Percentiles rank a stretch among this genome's conserved stretches.
Evolutionary conservation across 1,284 basidiomycete genomes (phyloP).

Genomic region (Ustilago crameri): DNA sequence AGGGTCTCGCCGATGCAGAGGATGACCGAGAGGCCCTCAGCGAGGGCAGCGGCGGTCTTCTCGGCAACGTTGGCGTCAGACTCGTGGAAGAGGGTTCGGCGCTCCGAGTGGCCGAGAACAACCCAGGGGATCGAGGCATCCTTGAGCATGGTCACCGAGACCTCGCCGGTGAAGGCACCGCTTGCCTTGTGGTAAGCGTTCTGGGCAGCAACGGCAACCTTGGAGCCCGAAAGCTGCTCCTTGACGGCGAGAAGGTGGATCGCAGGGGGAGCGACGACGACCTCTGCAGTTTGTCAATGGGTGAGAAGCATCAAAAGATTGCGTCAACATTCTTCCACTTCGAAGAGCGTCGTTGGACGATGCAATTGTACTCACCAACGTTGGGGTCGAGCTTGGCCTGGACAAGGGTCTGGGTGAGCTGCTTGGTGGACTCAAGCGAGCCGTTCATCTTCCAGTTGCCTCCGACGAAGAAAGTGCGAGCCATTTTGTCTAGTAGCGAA

Average conservation of each 20-base stretch:
- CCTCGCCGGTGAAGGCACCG: conserved; percentile 86
- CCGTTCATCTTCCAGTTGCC: conserved; percentile 69
- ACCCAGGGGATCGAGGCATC: conserved; percentile 91
- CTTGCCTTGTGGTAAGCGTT: conserved; percentile 86
- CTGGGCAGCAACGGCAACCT: conserved; percentile 79
- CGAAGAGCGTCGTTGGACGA: too few species aligned
- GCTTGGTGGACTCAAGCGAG: conserved; percentile 62
- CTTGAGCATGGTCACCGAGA: conserved; percentile 75
- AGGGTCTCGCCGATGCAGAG: conserved; percentile 97
- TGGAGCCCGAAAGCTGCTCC: conserved; percentile 51
- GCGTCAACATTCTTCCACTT: too few species aligned
- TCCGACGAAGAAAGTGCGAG: conserved; percentile 64
- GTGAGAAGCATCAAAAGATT: too few species aligned
- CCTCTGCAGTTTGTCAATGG: conserved; percentile 59
- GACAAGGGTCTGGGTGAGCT: conserved; percentile 58
- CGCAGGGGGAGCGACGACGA: conserved; percentile 65
- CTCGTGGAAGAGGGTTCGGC: conserved; percentile 91
- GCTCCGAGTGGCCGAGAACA: conserved; percentile 97
- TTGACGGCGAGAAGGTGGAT: conserved; percentile 62
- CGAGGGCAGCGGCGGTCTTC: conserved; percentile 82
- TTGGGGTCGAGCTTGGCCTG: conserved; percentile 63
- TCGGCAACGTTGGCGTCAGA: conserved; percentile 82
- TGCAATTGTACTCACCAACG: conserved; percentile 39
- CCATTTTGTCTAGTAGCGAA: conserved; percentile 33
- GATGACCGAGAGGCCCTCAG: conserved; percentile 83